A percentile compares a stretch with the other conserved stretches of the same genome.
Conservation (phyloP, 192 early-diverging fungal genomes). For the Podila horticola region DNA sequence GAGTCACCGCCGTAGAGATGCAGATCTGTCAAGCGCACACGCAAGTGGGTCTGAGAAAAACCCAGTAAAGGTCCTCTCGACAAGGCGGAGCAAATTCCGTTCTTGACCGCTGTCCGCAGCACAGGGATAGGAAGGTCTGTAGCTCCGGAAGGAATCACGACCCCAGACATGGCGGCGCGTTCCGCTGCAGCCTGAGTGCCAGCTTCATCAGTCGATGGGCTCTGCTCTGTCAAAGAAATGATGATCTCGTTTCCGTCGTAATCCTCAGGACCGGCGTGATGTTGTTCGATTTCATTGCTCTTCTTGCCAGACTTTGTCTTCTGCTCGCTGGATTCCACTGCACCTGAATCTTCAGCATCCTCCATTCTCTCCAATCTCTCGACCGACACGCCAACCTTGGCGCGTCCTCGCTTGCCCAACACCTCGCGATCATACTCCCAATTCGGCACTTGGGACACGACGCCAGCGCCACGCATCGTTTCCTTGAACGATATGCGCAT, state of each 20-base stretch:
- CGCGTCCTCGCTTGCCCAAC: slow-evolving; percentile 73
- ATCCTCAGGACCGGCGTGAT: slow-evolving; percentile 13
- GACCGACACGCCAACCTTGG: slow-evolving; percentile 65
- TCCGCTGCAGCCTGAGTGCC: slow-evolving; percentile 22
- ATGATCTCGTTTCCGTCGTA: slow-evolving; percentile 57
- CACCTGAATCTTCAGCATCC: slow-evolving; percentile 19
- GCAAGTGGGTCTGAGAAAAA: slow-evolving; percentile 74
- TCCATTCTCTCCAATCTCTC: slow-evolving; percentile 55
- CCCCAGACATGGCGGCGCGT: slow-evolving; percentile 19
- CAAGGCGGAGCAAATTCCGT: slow-evolving; percentile 75
- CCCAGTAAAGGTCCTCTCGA: slow-evolving; percentile 83
- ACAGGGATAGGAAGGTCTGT: slow-evolving; percentile 29
- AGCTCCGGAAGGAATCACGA: slow-evolving; percentile 17
- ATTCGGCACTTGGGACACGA: slow-evolving; percentile 36
- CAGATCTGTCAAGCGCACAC: slow-evolving; percentile 63
- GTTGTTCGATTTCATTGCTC: neutral
- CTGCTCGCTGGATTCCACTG: neutral
- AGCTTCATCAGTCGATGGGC: slow-evolving; percentile 17
- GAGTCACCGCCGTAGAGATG: slow-evolving; percentile 67
- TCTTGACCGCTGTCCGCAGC: slow-evolving; percentile 62
- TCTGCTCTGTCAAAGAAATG: slow-evolving; percentile 26
- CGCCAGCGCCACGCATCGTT: slow-evolving; percentile 57
- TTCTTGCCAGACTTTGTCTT: neutral
- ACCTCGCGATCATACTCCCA: slow-evolving; percentile 75
- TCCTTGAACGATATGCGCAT: slow-evolving; percentile 93